Evolutionary conservation across 371 early-diverging fungal genomes (phyloP).

Genomic region (Coemansia sp.): DNA sequence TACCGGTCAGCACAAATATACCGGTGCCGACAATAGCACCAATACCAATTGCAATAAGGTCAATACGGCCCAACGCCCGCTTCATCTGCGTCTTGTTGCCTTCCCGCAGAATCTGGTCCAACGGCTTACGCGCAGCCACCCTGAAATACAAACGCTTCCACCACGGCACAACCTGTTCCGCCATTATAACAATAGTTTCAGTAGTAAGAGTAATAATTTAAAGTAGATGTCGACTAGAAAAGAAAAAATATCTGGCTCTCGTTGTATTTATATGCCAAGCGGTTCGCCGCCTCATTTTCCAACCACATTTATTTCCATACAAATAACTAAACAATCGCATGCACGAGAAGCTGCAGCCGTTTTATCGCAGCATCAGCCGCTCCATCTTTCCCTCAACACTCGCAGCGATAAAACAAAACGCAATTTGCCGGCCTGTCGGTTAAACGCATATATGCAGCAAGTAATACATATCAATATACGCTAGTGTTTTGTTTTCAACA

Average conservation of each 20-base stretch:
- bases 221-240: neutral
- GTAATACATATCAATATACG: no score
- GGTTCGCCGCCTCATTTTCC: neutral
- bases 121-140: slow-evolving; percentile 35
- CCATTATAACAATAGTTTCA: neutral
- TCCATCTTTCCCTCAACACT: neutral
- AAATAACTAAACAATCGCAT: neutral
- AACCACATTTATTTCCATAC: neutral
- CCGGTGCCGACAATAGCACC: slow-evolving; percentile 61
- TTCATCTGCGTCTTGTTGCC: slow-evolving; percentile 39
- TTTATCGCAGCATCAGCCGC: neutral
- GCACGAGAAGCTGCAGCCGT: neutral
- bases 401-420: neutral
- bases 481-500: no score
- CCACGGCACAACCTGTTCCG: neutral
- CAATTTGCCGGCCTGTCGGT: neutral
- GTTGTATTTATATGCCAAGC: no score
- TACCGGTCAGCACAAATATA: slow-evolving; percentile 67
- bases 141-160: slow-evolving; percentile 30
- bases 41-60: slow-evolving; percentile 57
- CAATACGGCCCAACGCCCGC: slow-evolving; percentile 48
- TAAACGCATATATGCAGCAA: no score
- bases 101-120: slow-evolving; percentile 48
- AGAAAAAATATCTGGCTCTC: neutral
- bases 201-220: neutral